These are phyloP conservation scores for Dryas octopetala DNA, from an alignment of 306 rosid genomes.

Conservation along the genomic window DNA sequence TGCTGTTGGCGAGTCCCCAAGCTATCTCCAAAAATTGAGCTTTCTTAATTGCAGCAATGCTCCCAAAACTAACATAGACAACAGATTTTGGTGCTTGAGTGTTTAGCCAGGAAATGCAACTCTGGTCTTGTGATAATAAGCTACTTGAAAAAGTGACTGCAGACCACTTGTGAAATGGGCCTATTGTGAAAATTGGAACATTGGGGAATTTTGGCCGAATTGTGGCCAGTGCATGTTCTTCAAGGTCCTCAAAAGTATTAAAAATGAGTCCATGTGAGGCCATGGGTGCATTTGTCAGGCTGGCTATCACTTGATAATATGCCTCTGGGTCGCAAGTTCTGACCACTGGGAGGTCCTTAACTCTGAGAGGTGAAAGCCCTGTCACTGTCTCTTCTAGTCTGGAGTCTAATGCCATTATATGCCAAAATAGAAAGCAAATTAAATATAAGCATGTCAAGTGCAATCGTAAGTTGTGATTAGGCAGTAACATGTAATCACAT, in stretches of 20 bases:
- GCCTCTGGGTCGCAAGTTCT: slow-evolving; percentile 17
- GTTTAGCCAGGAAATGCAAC: slow-evolving; percentile 59
- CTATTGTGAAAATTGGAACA: slow-evolving; percentile 50
- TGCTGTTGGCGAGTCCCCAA: slow-evolving; percentile 54
- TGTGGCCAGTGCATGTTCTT: slow-evolving; percentile 32
- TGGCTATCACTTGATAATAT: slow-evolving; percentile 14
- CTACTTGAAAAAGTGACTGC: slow-evolving; percentile 28
- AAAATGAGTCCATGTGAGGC: slow-evolving; percentile 54
- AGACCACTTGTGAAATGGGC: slow-evolving; percentile 54
- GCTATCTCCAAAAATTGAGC: slow-evolving; percentile 58
- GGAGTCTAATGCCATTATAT: slow-evolving; percentile 15
- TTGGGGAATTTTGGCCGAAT: slow-evolving; percentile 17
- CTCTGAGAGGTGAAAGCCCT: slow-evolving; percentile 42
- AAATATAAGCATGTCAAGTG: background rate
- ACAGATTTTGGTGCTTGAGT: slow-evolving; percentile 33
- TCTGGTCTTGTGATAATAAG: slow-evolving; percentile 38
- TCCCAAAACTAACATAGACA: slow-evolving; percentile 64
- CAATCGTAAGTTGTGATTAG: no score
- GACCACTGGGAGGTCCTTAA: slow-evolving; percentile 42
- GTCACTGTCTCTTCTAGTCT: slow-evolving; percentile 34
- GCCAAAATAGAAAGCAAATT: background rate
- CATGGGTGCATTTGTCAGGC: slow-evolving; percentile 22
- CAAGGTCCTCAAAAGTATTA: slow-evolving; percentile 54
- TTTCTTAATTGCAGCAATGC: slow-evolving; percentile 27
- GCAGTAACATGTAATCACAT: no score